phyloP scores from a whole-genome alignment of 371 early-diverging fungal species.

The Mortierella sp. region DNA sequence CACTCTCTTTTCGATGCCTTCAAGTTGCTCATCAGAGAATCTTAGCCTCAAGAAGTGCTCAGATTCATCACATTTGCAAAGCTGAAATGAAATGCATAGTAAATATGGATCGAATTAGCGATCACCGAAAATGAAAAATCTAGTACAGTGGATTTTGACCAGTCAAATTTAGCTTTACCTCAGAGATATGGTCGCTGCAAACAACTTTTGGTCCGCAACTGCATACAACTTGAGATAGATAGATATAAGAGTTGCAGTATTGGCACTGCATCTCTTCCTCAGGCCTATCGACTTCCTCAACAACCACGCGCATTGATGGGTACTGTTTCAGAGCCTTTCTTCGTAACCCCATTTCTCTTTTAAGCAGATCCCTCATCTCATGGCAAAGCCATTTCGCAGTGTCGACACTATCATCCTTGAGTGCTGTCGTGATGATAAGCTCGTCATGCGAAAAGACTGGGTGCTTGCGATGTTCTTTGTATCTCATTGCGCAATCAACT shows the following conservation, averaged over 20 bases:
- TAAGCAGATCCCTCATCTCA: conserved; percentile 68
- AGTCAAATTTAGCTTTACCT: conserved; percentile 57
- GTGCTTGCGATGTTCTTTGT: conserved; percentile 79
- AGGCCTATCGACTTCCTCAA: conserved; percentile 60
- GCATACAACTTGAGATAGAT: conserved; percentile 77
- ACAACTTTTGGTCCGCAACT: conserved; percentile 72
- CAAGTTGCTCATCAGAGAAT: conserved; percentile 66
- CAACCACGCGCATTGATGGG: conserved; percentile 56
- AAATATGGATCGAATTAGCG: not conserved
- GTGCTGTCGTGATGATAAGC: conserved; percentile 75
- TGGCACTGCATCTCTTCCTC: conserved; percentile 79
- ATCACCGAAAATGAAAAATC: too few relatives aligned
- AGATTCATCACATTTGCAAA: conserved; percentile 66
- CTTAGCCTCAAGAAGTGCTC: conserved; percentile 63
- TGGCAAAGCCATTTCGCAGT: conserved; percentile 69
- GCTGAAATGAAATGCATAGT: conserved; percentile 34
- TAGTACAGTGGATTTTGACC: too few relatives aligned
- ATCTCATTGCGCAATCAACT: conserved; percentile 81
- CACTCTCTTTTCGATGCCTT: conserved; percentile 53
- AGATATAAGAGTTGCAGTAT: conserved; percentile 79
- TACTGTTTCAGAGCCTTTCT: conserved; percentile 58
- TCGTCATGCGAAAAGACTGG: conserved; percentile 97
- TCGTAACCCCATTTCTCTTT: conserved; percentile 71
- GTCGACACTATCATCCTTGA: conserved; percentile 57
- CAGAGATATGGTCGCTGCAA: conserved; percentile 72